Conservation (phyloP, 108 stramenopile genomes). For the Craspedostauros australis region DNA sequence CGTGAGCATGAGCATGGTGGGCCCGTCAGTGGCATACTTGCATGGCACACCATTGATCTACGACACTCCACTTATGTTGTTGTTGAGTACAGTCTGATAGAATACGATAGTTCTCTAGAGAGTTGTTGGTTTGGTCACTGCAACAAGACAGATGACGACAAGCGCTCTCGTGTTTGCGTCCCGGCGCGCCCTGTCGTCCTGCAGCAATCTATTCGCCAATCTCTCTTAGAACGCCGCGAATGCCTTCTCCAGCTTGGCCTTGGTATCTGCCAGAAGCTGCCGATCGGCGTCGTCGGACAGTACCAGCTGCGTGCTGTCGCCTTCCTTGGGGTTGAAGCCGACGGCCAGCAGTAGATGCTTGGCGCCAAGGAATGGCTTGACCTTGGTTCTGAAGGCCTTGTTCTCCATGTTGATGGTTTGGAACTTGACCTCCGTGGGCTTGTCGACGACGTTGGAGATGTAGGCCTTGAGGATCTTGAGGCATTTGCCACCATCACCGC, state of each 20-base stretch:
- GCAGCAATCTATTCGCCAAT: no score
- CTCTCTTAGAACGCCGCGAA: slow-evolving; percentile 29
- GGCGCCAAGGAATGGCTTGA: slow-evolving; percentile 81
- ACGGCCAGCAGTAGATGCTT: slow-evolving; percentile 68
- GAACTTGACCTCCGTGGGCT: slow-evolving; percentile 81
- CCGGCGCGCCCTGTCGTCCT: no score
- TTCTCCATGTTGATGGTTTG: slow-evolving; percentile 89
- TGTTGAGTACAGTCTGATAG: no score
- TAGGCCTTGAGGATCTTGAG: slow-evolving; percentile 82
- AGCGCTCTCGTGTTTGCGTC: no score
- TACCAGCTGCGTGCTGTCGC: slow-evolving; percentile 36
- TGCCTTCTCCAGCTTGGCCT: slow-evolving; percentile 66
- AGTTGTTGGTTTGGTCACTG: no score
- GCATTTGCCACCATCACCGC: slow-evolving; percentile 90
- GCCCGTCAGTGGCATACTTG: no score
- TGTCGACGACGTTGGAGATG: slow-evolving; percentile 83
- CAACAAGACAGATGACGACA: no score
- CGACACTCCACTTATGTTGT: no score
- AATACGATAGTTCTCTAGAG: no score
- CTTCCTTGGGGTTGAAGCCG: slow-evolving; percentile 67
- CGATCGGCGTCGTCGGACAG: slow-evolving; percentile 53
- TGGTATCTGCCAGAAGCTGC: slow-evolving; percentile 52
- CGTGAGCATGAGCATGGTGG: no score
- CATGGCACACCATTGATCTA: no score
- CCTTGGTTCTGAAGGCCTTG: slow-evolving; percentile 85